Base-by-base conservation (phyloP, 495 filamentous ascomycete species). In the Clohesyomyces aquaticus region DNA sequence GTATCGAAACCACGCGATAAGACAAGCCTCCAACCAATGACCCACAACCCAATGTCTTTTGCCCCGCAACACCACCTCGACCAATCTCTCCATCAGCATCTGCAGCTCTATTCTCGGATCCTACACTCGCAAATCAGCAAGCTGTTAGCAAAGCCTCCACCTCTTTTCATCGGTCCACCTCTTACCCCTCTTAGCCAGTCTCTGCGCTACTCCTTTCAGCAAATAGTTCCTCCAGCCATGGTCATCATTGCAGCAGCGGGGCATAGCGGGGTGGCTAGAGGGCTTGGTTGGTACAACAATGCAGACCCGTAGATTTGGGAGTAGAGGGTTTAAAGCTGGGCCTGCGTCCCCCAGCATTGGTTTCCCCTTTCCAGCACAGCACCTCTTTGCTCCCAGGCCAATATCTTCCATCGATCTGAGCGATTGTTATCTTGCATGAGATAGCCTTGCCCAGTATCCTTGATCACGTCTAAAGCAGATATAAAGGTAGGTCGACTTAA, bases 1-100 rank as follows among this genome's bases (percentile, higher is more conserved):
- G 56, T 49, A 59, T 49, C 18, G 16, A 18, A 59, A 49, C 56
- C 56, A 49, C 43, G 43, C 56, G 43, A 59, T 49, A 59, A 59
- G 55, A 43, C 32, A 6, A 28, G n/a, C 10, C 14, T 26, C 22
- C 53, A 23, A 3, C 48, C 48, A 23, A 3, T 9, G 25, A 29
- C 22, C 25, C 12, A 16, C 10, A 10, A 8, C 28, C 8, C 28
- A 22, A n/a, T n/a, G n/a, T n/a, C n/a, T n/a, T 8, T 26, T 57
- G 38, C 58, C 58, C 58, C 58, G 58, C 58, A 61, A 61, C 58
- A 43, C 47, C 47, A 61, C 38, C 26, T 23, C 11, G 18, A 14
- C 25, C 22, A 12, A 19, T 8, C 26, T 8, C 45, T 22, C 19
- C 56, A 49, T 48, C 11, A n/a, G 14, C 46, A 49, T 50, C 23